Base-by-base conservation (phyloP, 768 basidiomycete genomes). In the Rhizopogon sp. region DNA sequence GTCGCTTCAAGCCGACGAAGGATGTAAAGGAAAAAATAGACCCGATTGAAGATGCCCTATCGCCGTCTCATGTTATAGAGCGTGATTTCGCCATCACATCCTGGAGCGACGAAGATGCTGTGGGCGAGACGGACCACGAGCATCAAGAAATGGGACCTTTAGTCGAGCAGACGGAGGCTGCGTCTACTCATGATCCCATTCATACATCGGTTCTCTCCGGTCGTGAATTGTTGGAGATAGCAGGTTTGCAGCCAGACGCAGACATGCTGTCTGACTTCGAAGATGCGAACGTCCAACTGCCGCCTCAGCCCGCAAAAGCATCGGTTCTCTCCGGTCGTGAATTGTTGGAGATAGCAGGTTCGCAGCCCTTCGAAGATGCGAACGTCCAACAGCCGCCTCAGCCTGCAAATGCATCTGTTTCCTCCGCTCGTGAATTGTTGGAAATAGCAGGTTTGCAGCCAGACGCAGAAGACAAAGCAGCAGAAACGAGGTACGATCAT, bases 181-280 rank as follows among this genome's bases (percentile, higher is more conserved):
- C 5, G 20, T 22, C 33, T 14, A 37, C 14, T 6, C 35, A 1
- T 4, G 20, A 13, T 16, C 47, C 33, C 22, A 22, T 9, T 16
- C 46, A 4, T 14, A 4, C 14, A 2, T 46, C 51, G 29, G 68
- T 66, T 56, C 75, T 74, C 1, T 72, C 78, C 10, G 73, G 66
- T 28, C 64, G 61, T 13, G 80, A 85, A 56, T 66, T 86, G 29
- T 68, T 85, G 41, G 61, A 74, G 53, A 58, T 81, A 43, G 83
- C 81, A 14, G 84, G 83, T 14, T 61, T 79, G 17, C 66, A 76
- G 49, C 57, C 66, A 31, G 73, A 66, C 31, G 74, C 66, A 1
- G 72, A 76, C 25, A 64, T 57, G 0, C 75, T 88, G 25, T 71
- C 80, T 7, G 84, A 85, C 58, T 87, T 81, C 58, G 82, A 85